A percentile compares a stretch with the other conserved stretches of the same genome.
Evolutionary conservation across 805 yeast genomes (phyloP).

Genomic region (Blastobotrys chiropterorum): DNA sequence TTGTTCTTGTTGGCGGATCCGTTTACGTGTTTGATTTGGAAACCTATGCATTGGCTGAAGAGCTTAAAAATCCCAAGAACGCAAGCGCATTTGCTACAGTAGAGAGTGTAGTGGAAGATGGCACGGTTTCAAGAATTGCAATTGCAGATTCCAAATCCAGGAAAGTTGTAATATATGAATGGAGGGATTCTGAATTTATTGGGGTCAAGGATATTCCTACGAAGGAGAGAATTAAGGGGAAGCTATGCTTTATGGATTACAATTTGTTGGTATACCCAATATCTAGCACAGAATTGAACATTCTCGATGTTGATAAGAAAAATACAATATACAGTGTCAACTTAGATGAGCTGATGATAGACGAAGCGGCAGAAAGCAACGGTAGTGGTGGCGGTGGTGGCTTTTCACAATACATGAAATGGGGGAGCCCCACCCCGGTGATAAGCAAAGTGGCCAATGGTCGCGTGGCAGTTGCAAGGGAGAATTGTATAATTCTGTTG

Average conservation of each 20-base stretch:
- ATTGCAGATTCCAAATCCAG: conserved; percentile 22
- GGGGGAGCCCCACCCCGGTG: background rate
- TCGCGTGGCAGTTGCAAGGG: background rate
- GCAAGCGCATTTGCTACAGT: conserved; percentile 25
- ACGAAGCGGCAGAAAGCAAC: background rate
- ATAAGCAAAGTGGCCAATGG: background rate
- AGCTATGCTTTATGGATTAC: conserved; percentile 20
- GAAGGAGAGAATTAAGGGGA: conserved; percentile 23
- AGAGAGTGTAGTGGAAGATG: conserved; percentile 15
- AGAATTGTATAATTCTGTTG: background rate
- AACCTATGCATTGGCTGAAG: conserved; percentile 28
- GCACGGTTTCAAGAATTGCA: conserved; percentile 25
- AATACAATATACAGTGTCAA: background rate
- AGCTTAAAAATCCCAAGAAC: conserved; percentile 32
- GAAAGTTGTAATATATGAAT: conserved; percentile 21
- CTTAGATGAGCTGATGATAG: background rate
- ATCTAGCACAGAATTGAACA: background rate
- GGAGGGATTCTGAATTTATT: conserved; percentile 27
- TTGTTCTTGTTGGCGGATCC: conserved; percentile 28
- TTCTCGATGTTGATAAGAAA: background rate
- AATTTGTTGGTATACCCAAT: background rate
- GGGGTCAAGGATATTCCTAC: conserved; percentile 24
- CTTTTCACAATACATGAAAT: background rate
- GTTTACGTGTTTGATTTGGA: conserved; percentile 31
- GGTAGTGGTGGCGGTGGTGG: conserved; percentile 2